Base-by-base conservation (phyloP, 352 stramenopile genomes). In the Phytophthora pisi region DNA sequence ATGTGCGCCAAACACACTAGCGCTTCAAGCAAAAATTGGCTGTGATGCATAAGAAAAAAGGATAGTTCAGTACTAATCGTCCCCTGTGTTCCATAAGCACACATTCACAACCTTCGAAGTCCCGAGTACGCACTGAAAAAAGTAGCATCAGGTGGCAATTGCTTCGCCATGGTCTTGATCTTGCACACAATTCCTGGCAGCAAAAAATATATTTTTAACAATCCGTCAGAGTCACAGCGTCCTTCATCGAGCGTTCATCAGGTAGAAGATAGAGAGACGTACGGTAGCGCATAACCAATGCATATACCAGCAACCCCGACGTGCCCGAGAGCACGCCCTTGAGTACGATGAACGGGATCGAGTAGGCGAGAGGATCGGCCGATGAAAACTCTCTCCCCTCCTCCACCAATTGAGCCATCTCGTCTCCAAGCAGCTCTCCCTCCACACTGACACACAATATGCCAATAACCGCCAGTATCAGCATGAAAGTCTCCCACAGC, bases 241-340 rank as follows among this genome's bases (percentile, higher is more conserved):
- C 26, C 26, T 30, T 5, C 6, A 30, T 30, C 26, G 26, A 6
- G 26, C 3, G 26, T 15, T 10, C 31, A 11, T 5, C 0, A 45
- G 56, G 46, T 42, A 11, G 10, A 20, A 18, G 18, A 36, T 11
- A 10, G 0, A 30, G 2, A 0, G 0, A 62, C 80, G 59, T 74
- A 88, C 81, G 61, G 49, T 90, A 90, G 23, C 79, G 79, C 53
- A 77, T 70, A 6, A 75, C 26, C 11, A 90, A 67, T 18, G 67
- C 70, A 15, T 72, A 56, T 0, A 84, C 20, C 4, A 90, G 67
- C 16, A 78, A 34, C 16, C 70, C 47, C 8, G 81, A 85, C 26
- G 68, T 61, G 28, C 43, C 43, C 18, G 75, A 75, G 5, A 90
- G 71, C 42, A 74, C 45, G 13, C 64, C 71, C 59, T 90, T 90